Evolutionary conservation across 176 grass and related monocot genomes (phyloP).

Genomic region (Aegilops sharonensis): DNA sequence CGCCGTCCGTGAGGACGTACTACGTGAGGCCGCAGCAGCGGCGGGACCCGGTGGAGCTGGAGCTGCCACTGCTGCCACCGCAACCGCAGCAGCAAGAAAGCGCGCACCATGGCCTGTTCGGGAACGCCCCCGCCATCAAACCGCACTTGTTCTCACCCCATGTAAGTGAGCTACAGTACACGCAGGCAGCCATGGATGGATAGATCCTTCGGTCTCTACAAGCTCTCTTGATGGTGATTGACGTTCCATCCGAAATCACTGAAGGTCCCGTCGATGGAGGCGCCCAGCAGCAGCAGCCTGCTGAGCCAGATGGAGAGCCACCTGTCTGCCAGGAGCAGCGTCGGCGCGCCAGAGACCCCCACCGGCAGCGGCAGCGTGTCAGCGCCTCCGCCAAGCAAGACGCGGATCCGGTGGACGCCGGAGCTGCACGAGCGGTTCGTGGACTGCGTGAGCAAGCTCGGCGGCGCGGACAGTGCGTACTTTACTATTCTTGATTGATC

Average conservation of each 20-base stretch:
- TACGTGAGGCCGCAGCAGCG: conserved; percentile 35
- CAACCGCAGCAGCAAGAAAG: not conserved
- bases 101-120: conserved; percentile 1
- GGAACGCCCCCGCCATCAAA: too few species aligned
- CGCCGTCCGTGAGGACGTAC: conserved; percentile 44
- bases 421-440: conserved; percentile 88
- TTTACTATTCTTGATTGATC: too few species aligned
- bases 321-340: not conserved
- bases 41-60: not conserved
- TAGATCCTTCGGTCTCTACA: too few species aligned
- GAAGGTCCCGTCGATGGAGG: not conserved
- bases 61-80: conserved; percentile 30
- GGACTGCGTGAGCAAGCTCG: conserved; percentile 73
- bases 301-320: conserved; percentile 34
- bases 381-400: conserved; percentile 52
- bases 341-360: not conserved
- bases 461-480: conserved; percentile 73
- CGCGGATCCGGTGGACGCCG: conserved; percentile 84
- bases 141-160: too few species aligned
- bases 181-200: too few species aligned
- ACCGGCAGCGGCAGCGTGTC: not conserved
- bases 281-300: conserved; percentile 23
- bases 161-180: too few species aligned
- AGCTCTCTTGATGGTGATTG: not conserved
- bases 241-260: not conserved